phyloP scores from a whole-genome alignment of 306 rosid genomes.

The Hippophae gyantsensis region DNA sequence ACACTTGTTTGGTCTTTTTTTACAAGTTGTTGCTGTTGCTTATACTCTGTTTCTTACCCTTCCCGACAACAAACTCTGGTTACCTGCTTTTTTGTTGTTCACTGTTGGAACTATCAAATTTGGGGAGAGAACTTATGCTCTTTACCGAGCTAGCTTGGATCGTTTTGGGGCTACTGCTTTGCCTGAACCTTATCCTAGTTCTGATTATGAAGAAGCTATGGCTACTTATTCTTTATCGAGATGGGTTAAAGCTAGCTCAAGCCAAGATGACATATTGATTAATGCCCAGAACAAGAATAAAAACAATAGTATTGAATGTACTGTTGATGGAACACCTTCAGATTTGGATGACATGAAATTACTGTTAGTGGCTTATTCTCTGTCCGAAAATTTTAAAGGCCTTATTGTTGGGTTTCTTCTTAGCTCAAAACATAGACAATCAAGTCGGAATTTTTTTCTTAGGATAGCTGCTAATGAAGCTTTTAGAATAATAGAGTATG shows the following conservation, averaged over 20 bases:
- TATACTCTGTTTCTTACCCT: background rate
- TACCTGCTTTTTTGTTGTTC: background rate
- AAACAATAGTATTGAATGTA: background rate
- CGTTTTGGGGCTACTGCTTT: background rate
- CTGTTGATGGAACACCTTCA: background rate
- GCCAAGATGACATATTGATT: background rate
- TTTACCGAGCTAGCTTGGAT: background rate
- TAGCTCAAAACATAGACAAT: background rate
- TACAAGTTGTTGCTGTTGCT: background rate
- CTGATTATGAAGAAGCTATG: background rate
- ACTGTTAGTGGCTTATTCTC: background rate
- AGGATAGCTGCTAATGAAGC: background rate
- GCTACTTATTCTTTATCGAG: background rate
- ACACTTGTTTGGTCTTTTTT: background rate
- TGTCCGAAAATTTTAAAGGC: constrained; percentile 2
- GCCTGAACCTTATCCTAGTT: background rate
- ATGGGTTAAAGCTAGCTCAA: background rate
- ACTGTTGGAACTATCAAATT: background rate
- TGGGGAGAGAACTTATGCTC: background rate
- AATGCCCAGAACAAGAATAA: background rate
- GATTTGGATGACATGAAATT: background rate
- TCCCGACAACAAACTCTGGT: background rate
- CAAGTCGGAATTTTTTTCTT: background rate
- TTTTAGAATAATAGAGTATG: background rate
- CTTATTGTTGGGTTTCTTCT: constrained; percentile 6